Evolutionary conservation across 2,329 filamentous ascomycete species (phyloP).

Genomic region (Annulohypoxylon truncatum): DNA sequence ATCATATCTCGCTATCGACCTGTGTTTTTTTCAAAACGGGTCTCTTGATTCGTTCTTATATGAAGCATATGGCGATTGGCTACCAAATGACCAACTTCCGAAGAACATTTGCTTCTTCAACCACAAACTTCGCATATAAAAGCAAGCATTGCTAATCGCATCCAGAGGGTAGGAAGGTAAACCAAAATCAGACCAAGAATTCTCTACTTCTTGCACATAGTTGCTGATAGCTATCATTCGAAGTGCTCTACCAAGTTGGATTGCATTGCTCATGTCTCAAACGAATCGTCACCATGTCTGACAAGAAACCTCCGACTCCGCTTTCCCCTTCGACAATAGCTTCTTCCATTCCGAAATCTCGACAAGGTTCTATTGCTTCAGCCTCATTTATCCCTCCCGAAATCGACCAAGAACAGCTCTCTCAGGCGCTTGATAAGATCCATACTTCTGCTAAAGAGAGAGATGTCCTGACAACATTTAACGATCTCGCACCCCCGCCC

Average conservation of each 20-base stretch:
- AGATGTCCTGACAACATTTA: constrained; percentile 89
- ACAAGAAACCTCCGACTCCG: constrained; percentile 48
- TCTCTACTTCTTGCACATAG: neutral
- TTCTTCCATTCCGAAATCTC: constrained; percentile 50
- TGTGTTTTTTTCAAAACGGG: neutral
- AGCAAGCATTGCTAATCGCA: neutral
- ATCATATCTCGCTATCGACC: neutral
- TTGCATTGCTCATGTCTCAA: constrained; percentile 27
- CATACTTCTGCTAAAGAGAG: constrained; percentile 89
- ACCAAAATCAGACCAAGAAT: neutral
- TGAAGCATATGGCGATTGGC: neutral
- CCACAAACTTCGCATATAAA: neutral
- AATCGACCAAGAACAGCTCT: constrained; percentile 78
- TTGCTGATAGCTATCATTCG: constrained; percentile 5
- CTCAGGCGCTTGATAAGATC: constrained; percentile 85
- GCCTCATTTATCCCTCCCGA: constrained; percentile 62
- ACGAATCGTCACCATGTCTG: constrained; percentile 46
- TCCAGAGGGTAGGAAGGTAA: neutral
- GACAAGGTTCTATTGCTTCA: constrained; percentile 55
- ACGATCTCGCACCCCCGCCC: constrained; percentile 84
- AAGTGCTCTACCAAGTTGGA: constrained; percentile 8
- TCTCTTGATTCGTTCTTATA: constrained; percentile 6
- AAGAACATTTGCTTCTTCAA: constrained; percentile 6
- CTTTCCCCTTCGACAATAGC: constrained; percentile 52
- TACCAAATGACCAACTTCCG: constrained; percentile 12